These are phyloP conservation scores for Cicer pinnatifidum DNA, from an alignment of 306 rosid species.

Conservation along the genomic window DNA sequence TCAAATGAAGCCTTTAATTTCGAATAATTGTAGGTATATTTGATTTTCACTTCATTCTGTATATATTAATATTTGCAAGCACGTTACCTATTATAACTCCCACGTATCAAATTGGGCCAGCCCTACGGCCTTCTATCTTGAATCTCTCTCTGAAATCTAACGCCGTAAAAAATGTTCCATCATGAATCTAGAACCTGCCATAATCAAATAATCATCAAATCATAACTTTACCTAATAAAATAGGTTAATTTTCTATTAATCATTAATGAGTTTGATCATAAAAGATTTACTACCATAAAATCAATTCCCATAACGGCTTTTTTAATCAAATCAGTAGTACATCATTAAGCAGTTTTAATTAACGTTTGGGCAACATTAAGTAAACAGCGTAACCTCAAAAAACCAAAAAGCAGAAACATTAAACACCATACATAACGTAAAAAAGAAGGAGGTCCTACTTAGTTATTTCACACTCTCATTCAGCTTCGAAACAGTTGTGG, in stretches of 20 bases:
- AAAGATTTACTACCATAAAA: background rate
- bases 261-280: background rate
- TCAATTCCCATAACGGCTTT: background rate
- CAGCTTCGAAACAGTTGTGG: conserved; percentile 9
- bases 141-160: too few species aligned
- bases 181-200: too few species aligned
- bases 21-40: too few species aligned
- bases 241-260: background rate
- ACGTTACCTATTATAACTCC: too few species aligned
- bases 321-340: background rate
- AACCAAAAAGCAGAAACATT: background rate
- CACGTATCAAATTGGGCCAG: too few species aligned
- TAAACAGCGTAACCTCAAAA: too few species aligned
- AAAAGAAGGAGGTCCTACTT: conserved; percentile 10
- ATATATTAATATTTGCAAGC: too few species aligned
- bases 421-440: background rate
- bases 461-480: conserved; percentile 23
- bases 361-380: background rate
- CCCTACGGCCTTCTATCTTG: too few species aligned
- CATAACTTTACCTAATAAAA: background rate
- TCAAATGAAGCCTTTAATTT: too few species aligned
- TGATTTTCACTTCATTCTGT: too few species aligned
- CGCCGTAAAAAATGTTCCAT: too few species aligned
- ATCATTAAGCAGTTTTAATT: background rate
- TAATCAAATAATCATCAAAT: background rate